Evolutionary conservation across 768 basidiomycete genomes (phyloP).

Genomic region (Lactifluus piperatus): DNA sequence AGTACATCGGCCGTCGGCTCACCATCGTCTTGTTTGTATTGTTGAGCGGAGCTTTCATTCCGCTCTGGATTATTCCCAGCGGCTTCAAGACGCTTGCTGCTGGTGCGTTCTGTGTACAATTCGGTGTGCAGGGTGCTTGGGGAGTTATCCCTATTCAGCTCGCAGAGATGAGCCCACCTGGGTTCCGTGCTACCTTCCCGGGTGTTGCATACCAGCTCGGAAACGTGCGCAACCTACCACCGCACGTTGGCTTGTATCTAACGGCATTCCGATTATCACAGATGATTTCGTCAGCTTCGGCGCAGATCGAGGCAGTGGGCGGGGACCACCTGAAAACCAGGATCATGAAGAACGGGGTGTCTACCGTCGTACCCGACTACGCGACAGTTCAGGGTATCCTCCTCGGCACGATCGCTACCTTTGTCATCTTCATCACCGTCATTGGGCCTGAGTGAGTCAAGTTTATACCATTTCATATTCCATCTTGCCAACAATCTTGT

Average conservation of each 20-base stretch:
- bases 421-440: constrained; percentile 64
- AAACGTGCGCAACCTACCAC: constrained; percentile 25
- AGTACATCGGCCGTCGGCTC: constrained; percentile 39
- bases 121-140: constrained; percentile 37
- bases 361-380: constrained; percentile 35
- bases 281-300: constrained; percentile 38
- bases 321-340: constrained; percentile 32
- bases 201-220: constrained; percentile 39
- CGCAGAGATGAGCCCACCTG: constrained; percentile 39
- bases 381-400: constrained; percentile 75
- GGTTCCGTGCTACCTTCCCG: constrained; percentile 40
- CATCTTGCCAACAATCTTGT: background rate
- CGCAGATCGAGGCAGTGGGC: constrained; percentile 44
- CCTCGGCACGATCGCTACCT: constrained; percentile 73
- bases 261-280: constrained; percentile 6
- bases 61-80: constrained; percentile 39
- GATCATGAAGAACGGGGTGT: constrained; percentile 23
- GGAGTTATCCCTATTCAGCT: constrained; percentile 35
- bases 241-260: background rate
- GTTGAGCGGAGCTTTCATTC: constrained; percentile 28
- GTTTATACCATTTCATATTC: background rate
- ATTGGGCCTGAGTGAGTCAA: constrained; percentile 66
- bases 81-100: constrained; percentile 35
- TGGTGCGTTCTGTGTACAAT: constrained; percentile 40
- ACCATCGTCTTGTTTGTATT: constrained; percentile 33